Conservation (phyloP, 768 basidiomycete genomes). For the Mycena metata region DNA sequence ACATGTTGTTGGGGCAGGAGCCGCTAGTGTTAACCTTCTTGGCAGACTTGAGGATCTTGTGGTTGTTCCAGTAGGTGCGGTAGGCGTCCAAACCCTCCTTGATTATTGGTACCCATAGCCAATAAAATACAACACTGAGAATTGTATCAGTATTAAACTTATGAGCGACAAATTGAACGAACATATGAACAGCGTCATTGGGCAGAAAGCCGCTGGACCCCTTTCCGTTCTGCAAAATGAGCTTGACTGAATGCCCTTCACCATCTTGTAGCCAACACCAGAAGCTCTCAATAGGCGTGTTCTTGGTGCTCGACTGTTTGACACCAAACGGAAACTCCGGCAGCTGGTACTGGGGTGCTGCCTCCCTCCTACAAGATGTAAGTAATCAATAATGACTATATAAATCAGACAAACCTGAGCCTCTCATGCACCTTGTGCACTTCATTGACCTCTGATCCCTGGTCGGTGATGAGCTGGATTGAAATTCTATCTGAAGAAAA, state of each 20-base stretch:
- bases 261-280: conserved; percentile 2
- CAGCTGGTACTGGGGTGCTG: not conserved
- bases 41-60: not conserved
- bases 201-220: not conserved
- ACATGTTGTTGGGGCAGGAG: conserved; percentile 19
- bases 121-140: not conserved
- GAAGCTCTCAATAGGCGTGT: conserved; percentile 16
- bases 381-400: not conserved
- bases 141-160: not conserved
- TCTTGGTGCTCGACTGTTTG: not conserved
- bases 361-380: conserved; percentile 1
- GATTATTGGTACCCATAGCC: conserved; percentile 10
- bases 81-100: not conserved
- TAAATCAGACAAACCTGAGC: not conserved
- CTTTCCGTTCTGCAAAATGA: not conserved
- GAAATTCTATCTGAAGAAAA: conserved; percentile 7
- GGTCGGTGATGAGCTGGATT: conserved; percentile 8
- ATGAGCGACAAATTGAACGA: not conserved
- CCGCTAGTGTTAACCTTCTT: conserved; percentile 8
- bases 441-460: conserved; percentile 9
- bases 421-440: conserved; percentile 5
- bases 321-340: conserved; percentile 7
- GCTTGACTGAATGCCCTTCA: not conserved
- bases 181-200: not conserved
- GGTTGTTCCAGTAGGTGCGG: conserved; percentile 16